Evolutionary conservation across 192 early-diverging fungal species (phyloP).

Genomic region (Linnemannia exigua): DNA sequence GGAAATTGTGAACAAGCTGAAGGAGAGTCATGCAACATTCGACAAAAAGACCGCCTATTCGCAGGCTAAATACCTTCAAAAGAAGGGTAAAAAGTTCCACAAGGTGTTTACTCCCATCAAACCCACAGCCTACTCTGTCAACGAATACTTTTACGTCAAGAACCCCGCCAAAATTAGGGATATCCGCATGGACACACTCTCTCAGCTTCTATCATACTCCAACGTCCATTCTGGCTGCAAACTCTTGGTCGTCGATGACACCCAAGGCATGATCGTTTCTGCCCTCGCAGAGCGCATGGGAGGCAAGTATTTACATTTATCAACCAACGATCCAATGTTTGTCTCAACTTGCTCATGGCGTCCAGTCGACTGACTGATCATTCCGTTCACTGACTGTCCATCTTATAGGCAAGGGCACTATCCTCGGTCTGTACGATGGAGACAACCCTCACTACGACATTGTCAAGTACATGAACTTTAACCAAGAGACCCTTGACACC

Average conservation of each 20-base stretch:
- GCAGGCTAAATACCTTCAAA: conserved; percentile 94
- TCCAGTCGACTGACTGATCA: background rate
- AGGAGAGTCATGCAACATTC: conserved; percentile 88
- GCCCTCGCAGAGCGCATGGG: conserved; percentile 88
- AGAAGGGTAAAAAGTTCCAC: conserved; percentile 90
- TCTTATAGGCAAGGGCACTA: conserved; percentile 65
- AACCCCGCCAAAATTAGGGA: conserved; percentile 88
- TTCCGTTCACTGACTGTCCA: background rate
- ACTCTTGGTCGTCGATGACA: conserved; percentile 91
- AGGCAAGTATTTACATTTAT: conserved; percentile 22
- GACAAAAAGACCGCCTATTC: conserved; percentile 95
- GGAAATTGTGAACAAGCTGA: conserved; percentile 84
- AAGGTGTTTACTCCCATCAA: conserved; percentile 84
- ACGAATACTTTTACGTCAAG: conserved; percentile 82
- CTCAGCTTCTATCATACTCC: conserved; percentile 87
- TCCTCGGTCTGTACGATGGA: conserved; percentile 82
- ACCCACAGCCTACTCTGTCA: conserved; percentile 82
- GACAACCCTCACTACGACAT: conserved; percentile 81
- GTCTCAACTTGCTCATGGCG: background rate
- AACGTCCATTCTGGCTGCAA: conserved; percentile 84
- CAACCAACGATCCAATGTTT: background rate
- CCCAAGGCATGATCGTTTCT: conserved; percentile 85
- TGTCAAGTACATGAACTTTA: conserved; percentile 83
- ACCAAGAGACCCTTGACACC: conserved; percentile 61
- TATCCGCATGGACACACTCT: conserved; percentile 90